phyloP scores from a whole-genome alignment of 495 filamentous ascomycete genomes.

The Emericellopsis terricola region DNA sequence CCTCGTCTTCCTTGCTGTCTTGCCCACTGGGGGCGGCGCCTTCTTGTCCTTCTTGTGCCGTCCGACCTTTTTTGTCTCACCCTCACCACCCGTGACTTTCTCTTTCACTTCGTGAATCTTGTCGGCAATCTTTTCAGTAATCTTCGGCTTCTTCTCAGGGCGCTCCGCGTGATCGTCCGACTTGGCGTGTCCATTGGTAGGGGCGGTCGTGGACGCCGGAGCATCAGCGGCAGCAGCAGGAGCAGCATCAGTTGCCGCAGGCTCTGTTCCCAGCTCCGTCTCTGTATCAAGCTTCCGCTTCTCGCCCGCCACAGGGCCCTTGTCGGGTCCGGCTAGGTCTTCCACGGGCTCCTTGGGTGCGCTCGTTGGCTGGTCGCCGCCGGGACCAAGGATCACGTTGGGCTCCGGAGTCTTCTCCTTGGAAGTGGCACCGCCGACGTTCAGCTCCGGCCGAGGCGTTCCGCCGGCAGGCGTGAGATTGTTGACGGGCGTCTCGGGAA shows the following conservation, averaged over 20 bases:
- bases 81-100: not conserved
- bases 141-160: slow-evolving; percentile 18
- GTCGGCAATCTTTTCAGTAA: slow-evolving; percentile 6
- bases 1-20: slow-evolving; percentile 22
- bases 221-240: slow-evolving; percentile 1
- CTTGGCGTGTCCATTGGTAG: slow-evolving; percentile 6
- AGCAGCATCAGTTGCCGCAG: not conserved
- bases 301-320: not conserved
- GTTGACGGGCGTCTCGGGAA: slow-evolving; percentile 2
- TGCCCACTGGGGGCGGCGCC: slow-evolving; percentile 13
- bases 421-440: not conserved
- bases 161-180: slow-evolving; percentile 5
- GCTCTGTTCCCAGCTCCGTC: slow-evolving; percentile 1
- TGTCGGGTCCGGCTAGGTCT: slow-evolving; percentile 2
- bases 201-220: not conserved
- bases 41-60: slow-evolving; percentile 21
- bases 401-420: not conserved
- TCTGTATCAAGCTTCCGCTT: slow-evolving; percentile 14
- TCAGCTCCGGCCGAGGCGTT: slow-evolving; percentile 1
- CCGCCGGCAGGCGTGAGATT: not conserved
- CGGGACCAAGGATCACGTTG: not conserved
- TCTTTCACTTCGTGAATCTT: slow-evolving; percentile 2
- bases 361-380: not conserved
- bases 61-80: slow-evolving; percentile 9
- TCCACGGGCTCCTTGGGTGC: not conserved